Base-by-base conservation (phyloP, 2,329 filamentous ascomycete species). In the Aspergillus sp. region DNA sequence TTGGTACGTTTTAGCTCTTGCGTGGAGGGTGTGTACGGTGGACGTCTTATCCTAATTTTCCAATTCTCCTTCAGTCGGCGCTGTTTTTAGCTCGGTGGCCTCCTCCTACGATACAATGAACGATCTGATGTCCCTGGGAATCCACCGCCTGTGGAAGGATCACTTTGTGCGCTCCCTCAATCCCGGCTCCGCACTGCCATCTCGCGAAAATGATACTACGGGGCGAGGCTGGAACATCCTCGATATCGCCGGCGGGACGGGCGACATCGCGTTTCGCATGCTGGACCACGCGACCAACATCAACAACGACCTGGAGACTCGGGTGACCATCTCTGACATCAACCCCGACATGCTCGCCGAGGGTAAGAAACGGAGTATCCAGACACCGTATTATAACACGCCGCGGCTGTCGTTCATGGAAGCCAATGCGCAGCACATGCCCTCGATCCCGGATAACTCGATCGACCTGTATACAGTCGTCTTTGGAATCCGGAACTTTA, bases 91-190 rank as follows among this genome's bases (percentile, higher is more conserved):
- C 72, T 97, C 88, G 61, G 94, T 99, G 38, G 94, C 94, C 61
- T 86, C 89, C 58, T 91, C 88, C 16, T 99, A 99, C 76, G 94
- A 99, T 74, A 88, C 87, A 57, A 99, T 99, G 94, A 99, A 99
- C 77, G 94, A 99, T 72, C 82, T 97, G 62, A 99, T 99, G 94
- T 97, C 94, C 6, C 84, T 99, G 45, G 94, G 94, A 50, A 92
- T 96, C 76, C 94, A 99, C 73, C 88, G 94, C 41, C 78, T 99
- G 34, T 99, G 94, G 94, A 99, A 89, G 78, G 93, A 97, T 75
- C 87, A 96, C 76, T 99, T 97, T 72, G 93, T 99, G 43, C 87
- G 89, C 61, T 88, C 87, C 31, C 83, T 99, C 29, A 94, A 97
- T 71, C 93, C 94, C 0, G 92, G 92, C 59, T 82, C 76, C 1